Conservation (phyloP, 2,329 filamentous ascomycete species). For the Ilyonectria robusta region DNA sequence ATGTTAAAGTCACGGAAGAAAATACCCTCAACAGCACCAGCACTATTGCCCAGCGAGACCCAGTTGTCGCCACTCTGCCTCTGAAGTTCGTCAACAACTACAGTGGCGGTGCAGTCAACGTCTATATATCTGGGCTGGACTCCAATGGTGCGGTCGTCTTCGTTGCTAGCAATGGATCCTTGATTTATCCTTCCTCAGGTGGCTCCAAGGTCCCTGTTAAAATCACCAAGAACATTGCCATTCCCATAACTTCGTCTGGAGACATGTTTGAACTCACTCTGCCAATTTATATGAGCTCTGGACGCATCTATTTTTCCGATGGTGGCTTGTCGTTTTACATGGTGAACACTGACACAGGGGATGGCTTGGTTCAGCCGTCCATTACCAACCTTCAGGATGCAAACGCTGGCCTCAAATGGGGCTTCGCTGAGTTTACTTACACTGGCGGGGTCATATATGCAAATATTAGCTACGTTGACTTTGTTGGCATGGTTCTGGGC, state of each 20-base stretch:
- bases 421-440: constrained; percentile 65
- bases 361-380: constrained; percentile 64
- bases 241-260: constrained; percentile 55
- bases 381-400: constrained; percentile 60
- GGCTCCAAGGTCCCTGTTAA: constrained; percentile 53
- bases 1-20: constrained; percentile 54
- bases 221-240: constrained; percentile 57
- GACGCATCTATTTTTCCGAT: constrained; percentile 62
- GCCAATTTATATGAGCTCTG: constrained; percentile 57
- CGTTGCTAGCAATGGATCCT: constrained; percentile 56
- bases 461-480: constrained; percentile 68
- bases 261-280: constrained; percentile 56
- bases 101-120: constrained; percentile 54
- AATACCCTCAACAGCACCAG: constrained; percentile 58
- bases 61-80: constrained; percentile 38
- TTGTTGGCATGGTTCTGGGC: constrained; percentile 65
- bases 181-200: constrained; percentile 59
- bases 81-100: constrained; percentile 62
- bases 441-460: constrained; percentile 58
- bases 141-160: constrained; percentile 58
- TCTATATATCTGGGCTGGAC: constrained; percentile 63
- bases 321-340: constrained; percentile 60
- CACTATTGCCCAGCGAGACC: background rate
- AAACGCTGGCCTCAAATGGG: constrained; percentile 61
- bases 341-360: constrained; percentile 49